phyloP scores from a whole-genome alignment of 768 basidiomycete genomes.

The Lactarius hengduanensis region DNA sequence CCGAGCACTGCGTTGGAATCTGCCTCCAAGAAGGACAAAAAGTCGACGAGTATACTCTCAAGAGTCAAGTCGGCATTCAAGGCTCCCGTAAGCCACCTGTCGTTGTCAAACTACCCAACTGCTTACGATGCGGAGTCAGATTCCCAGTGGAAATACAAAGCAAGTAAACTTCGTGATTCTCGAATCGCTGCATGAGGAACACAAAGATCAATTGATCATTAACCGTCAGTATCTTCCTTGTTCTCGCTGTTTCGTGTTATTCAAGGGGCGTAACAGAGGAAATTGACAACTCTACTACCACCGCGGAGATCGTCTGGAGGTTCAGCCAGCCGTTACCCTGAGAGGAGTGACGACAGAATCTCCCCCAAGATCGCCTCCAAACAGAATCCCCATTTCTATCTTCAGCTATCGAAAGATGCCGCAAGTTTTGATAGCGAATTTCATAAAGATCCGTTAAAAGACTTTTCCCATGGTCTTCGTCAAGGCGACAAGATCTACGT shows the following conservation, averaged over 20 bases:
- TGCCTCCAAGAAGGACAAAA: background rate
- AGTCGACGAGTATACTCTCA: background rate
- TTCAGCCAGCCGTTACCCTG: slow-evolving; percentile 3
- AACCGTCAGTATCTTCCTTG: background rate
- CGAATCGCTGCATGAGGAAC: background rate
- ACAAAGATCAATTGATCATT: background rate
- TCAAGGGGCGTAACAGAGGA: background rate
- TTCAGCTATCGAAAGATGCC: background rate
- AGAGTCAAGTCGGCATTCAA: background rate
- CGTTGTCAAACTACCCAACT: background rate
- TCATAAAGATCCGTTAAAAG: background rate
- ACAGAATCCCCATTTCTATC: slow-evolving; percentile 4
- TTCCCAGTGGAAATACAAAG: background rate
- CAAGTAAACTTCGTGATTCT: background rate
- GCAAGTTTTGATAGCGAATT: background rate
- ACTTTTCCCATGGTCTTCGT: background rate
- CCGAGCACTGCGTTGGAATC: background rate
- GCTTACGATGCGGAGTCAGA: background rate
- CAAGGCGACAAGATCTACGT: background rate
- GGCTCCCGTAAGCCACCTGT: background rate
- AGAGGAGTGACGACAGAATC: background rate
- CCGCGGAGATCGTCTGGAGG: background rate
- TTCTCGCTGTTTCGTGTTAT: background rate
- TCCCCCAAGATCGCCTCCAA: background rate
- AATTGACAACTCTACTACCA: background rate